These are phyloP conservation scores for Botryosphaeria dothidea DNA, from an alignment of 2,329 filamentous ascomycete genomes.

Conservation along the genomic window DNA sequence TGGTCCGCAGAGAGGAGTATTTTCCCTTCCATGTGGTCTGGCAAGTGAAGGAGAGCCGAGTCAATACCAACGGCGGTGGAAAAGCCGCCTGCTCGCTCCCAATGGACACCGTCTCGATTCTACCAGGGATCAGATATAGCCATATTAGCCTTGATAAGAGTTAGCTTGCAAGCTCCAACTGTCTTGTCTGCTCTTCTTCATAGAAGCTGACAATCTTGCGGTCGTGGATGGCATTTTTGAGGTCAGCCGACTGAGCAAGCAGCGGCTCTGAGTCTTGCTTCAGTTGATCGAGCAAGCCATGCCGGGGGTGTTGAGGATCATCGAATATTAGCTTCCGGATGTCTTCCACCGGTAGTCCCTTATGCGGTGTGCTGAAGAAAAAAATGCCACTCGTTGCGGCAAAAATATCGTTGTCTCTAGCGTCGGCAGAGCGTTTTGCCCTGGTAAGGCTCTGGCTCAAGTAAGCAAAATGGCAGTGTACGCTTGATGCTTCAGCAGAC, in stretches of 20 bases:
- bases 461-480: too few relatives aligned
- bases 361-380: background rate
- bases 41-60: conserved; percentile 16
- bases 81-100: background rate
- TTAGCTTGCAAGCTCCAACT: conserved; percentile 23
- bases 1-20: too few relatives aligned
- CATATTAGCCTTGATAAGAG: too few relatives aligned
- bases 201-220: conserved; percentile 34
- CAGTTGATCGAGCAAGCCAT: background rate
- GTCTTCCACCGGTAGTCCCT: background rate
- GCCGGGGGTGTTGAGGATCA: background rate
- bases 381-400: background rate
- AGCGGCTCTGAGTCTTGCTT: conserved; percentile 5
- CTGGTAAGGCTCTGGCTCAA: background rate
- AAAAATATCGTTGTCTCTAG: background rate
- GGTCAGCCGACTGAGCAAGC: conserved; percentile 25
- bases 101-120: too few relatives aligned
- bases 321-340: background rate
- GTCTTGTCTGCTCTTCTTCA: conserved; percentile 28
- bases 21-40: conserved; percentile 25
- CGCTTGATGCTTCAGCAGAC: too few relatives aligned
- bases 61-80: background rate
- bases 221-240: conserved; percentile 31
- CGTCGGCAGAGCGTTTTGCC: background rate
- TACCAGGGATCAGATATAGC: background rate